These are phyloP conservation scores for Magnaporthiopsis incrustans DNA, from an alignment of 2,329 filamentous ascomycete genomes.

Conservation along the genomic window DNA sequence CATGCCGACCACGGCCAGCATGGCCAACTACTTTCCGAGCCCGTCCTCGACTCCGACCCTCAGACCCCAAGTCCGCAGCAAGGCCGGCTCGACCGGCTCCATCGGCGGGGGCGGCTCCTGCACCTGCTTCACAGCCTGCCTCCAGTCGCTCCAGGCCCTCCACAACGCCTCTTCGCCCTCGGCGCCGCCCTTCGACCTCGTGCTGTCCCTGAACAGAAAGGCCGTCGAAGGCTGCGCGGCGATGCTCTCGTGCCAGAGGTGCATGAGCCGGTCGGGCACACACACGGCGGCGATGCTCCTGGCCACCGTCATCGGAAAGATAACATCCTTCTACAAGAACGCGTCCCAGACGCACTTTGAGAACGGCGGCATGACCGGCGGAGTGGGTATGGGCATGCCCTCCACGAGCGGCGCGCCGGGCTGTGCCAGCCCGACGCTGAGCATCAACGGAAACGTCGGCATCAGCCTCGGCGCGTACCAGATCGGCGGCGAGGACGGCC, in stretches of 20 bases:
- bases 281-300: slow-evolving; percentile 40
- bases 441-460: slow-evolving; percentile 14
- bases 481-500: slow-evolving; percentile 35
- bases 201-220: slow-evolving; percentile 36
- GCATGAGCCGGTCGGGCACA: slow-evolving; percentile 33
- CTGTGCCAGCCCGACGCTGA: slow-evolving; percentile 8
- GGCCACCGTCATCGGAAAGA: slow-evolving; percentile 40
- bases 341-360: slow-evolving; percentile 32
- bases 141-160: slow-evolving; percentile 38
- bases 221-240: slow-evolving; percentile 39
- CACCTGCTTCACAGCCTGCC: slow-evolving; percentile 37
- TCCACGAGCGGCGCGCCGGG: not conserved
- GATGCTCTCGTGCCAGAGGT: slow-evolving; percentile 37
- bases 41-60: slow-evolving; percentile 29
- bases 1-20: slow-evolving; percentile 26
- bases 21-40: slow-evolving; percentile 31
- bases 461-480: slow-evolving; percentile 37
- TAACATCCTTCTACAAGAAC: slow-evolving; percentile 37
- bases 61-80: slow-evolving; percentile 21
- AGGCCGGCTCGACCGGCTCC: slow-evolving; percentile 17
- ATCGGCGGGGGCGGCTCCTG: slow-evolving; percentile 23
- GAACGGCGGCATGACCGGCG: slow-evolving; percentile 11
- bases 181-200: slow-evolving; percentile 33
- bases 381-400: slow-evolving; percentile 11
- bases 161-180: slow-evolving; percentile 34